Evolutionary conservation across 371 early-diverging fungal genomes (phyloP).

Genomic region (Rhizomucor miehei): DNA sequence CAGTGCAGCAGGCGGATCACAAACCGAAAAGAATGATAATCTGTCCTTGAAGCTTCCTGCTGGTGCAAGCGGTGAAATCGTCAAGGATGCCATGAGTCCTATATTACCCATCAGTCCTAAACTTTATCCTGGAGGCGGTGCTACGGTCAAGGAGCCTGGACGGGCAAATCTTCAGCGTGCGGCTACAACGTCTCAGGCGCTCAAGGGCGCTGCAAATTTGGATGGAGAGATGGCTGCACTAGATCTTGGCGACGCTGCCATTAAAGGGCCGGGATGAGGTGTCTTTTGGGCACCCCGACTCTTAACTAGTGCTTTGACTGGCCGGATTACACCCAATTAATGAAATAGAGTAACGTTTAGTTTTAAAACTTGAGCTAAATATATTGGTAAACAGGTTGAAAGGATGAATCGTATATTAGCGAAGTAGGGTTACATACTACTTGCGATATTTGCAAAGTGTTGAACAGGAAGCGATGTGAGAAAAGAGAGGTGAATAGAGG

Average conservation of each 20-base stretch:
- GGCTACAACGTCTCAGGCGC: not conserved
- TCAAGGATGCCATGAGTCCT: slow-evolving; percentile 42
- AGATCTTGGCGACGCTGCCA: slow-evolving; percentile 21
- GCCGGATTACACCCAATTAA: too few species aligned
- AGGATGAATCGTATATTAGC: too few species aligned
- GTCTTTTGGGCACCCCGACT: too few species aligned
- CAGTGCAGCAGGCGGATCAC: slow-evolving; percentile 1
- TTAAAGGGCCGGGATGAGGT: too few species aligned
- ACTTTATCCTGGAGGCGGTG: slow-evolving; percentile 24
- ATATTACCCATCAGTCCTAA: slow-evolving; percentile 48
- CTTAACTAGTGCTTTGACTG: too few species aligned
- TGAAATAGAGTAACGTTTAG: too few species aligned
- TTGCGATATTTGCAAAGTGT: too few species aligned
- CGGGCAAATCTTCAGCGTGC: not conserved
- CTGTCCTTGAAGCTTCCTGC: slow-evolving; percentile 18
- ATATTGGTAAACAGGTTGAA: too few species aligned
- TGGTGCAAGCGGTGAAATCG: slow-evolving; percentile 52
- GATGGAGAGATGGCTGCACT: slow-evolving; percentile 18
- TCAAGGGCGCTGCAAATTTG: not conserved
- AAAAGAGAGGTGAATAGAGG: too few species aligned
- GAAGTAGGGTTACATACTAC: too few species aligned
- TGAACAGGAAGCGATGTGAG: too few species aligned
- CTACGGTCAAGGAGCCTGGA: slow-evolving; percentile 4
- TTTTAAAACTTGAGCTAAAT: too few species aligned
- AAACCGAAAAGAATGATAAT: slow-evolving; percentile 3